Percentiles rank a stretch among this genome's conserved stretches.
Conservation (phyloP, 2,329 filamentous ascomycete genomes). For the Cladosporium austrohemisphaericum region DNA sequence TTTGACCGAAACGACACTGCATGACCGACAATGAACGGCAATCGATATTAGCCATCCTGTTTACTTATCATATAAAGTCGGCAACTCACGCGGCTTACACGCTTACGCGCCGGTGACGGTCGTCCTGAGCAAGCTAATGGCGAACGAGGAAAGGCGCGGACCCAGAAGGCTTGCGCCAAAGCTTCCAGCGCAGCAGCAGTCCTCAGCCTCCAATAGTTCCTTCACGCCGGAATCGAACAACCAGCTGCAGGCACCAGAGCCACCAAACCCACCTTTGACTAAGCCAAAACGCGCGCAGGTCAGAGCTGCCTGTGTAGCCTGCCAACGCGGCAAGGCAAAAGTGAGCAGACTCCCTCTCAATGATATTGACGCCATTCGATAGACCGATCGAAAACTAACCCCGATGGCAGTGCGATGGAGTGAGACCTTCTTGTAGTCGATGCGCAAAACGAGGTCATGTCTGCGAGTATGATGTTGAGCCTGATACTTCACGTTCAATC, state of each 20-base stretch:
- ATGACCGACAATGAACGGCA: slow-evolving; percentile 7
- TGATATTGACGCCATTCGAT: too few species aligned
- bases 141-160: slow-evolving; percentile 13
- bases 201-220: slow-evolving; percentile 4
- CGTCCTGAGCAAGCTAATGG: neutral
- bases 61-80: neutral
- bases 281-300: slow-evolving; percentile 13
- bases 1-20: neutral
- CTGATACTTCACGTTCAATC: slow-evolving; percentile 11
- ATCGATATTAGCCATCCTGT: neutral
- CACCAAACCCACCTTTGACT: neutral
- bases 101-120: neutral
- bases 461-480: slow-evolving; percentile 12
- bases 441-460: slow-evolving; percentile 8
- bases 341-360: neutral
- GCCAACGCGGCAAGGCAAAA: slow-evolving; percentile 13
- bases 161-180: slow-evolving; percentile 14
- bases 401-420: slow-evolving; percentile 13
- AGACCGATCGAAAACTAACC: too few species aligned
- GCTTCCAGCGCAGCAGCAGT: slow-evolving; percentile 6
- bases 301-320: slow-evolving; percentile 10
- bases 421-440: slow-evolving; percentile 8
- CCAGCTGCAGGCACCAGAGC: slow-evolving; percentile 1
- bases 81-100: neutral
- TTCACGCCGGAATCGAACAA: neutral